A percentile compares a stretch with the other conserved stretches of the same genome.
Conservation (phyloP, 2,329 filamentous ascomycete genomes). For the Aspergillus texensis region DNA sequence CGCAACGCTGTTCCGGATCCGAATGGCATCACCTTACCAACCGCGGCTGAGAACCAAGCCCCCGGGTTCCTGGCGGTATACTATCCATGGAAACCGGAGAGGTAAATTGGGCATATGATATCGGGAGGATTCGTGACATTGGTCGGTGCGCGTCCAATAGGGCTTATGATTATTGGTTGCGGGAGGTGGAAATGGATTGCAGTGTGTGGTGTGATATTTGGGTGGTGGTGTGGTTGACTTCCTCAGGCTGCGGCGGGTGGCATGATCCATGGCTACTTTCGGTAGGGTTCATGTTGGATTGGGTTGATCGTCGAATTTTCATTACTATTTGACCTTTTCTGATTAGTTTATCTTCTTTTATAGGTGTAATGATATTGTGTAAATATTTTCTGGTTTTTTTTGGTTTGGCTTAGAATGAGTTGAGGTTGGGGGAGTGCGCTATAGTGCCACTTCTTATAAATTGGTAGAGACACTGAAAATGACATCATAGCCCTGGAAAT, state of each 20-base stretch:
- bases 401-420: neutral
- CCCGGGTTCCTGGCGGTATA: neutral
- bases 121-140: neutral
- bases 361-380: neutral
- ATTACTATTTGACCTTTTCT: neutral
- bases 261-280: neutral
- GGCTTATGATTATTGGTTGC: neutral
- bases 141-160: neutral
- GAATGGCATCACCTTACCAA: constrained; percentile 1
- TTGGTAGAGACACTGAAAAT: neutral
- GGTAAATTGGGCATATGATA: neutral
- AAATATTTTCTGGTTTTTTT: neutral
- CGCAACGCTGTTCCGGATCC: neutral
- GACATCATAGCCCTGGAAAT: neutral
- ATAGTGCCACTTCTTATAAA: neutral
- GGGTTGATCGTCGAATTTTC: neutral
- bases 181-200: neutral
- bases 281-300: neutral
- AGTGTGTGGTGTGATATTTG: neutral
- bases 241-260: neutral
- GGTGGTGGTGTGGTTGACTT: neutral
- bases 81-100: neutral
- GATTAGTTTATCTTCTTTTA: neutral
- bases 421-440: neutral
- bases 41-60: constrained; percentile 1